Evolutionary conservation across 169 alveolate species (phyloP).

Genomic region (Babesia gibsoni): DNA sequence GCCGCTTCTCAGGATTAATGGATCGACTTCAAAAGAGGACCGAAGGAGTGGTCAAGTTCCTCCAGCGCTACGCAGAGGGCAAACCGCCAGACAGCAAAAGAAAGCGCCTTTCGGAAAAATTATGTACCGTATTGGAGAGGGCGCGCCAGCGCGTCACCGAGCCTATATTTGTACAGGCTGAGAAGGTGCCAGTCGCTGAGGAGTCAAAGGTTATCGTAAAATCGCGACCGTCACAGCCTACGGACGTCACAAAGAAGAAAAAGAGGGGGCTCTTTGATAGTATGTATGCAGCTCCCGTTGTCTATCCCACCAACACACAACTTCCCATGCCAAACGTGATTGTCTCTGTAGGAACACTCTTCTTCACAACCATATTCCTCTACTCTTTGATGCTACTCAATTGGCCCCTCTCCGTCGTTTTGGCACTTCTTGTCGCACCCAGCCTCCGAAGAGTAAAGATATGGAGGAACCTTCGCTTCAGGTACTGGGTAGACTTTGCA

Average conservation of each 20-base stretch:
- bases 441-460: constrained; percentile 28
- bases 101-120: not conserved
- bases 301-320: constrained; percentile 17
- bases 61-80: not conserved
- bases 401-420: constrained; percentile 49
- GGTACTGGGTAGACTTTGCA: constrained; percentile 2
- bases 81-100: not conserved
- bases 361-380: constrained; percentile 18
- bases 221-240: not conserved
- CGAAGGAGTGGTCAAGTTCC: not conserved
- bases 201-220: not conserved
- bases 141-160: not conserved
- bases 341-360: constrained; percentile 7
- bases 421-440: constrained; percentile 8
- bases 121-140: not conserved
- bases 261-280: not conserved
- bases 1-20: not conserved
- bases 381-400: constrained; percentile 40
- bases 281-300: constrained; percentile 28
- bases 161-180: not conserved
- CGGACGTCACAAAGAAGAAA: not conserved
- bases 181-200: too few species aligned
- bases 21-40: not conserved
- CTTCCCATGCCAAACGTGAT: constrained; percentile 33
- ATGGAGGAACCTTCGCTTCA: not conserved